These are phyloP conservation scores for Cutaneotrichosporon arboriforme DNA, from an alignment of 1,284 basidiomycete genomes.

Conservation along the genomic window DNA sequence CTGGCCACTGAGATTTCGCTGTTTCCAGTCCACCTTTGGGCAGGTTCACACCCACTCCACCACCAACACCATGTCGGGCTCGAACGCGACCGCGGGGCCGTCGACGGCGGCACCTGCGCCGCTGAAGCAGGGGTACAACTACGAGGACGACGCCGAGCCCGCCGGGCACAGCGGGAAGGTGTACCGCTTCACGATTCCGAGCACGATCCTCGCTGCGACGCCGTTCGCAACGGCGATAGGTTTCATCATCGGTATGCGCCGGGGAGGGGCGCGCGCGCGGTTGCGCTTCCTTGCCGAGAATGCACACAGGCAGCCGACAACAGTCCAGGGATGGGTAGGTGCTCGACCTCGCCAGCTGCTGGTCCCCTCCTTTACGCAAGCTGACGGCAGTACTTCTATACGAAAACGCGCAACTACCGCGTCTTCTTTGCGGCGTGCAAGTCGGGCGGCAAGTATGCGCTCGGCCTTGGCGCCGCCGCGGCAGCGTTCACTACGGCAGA, in stretches of 20 bases:
- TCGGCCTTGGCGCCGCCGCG: conserved; percentile 34
- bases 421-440: conserved; percentile 35
- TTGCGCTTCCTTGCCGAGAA: conserved; percentile 47
- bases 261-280: conserved; percentile 39
- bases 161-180: not conserved
- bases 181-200: conserved; percentile 22
- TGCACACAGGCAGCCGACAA: conserved; percentile 45
- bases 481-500: conserved; percentile 35
- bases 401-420: conserved; percentile 47
- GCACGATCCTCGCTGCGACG: conserved; percentile 36
- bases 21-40: not conserved
- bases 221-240: conserved; percentile 36
- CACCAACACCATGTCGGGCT: not conserved
- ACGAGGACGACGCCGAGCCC: not conserved
- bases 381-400: conserved; percentile 46
- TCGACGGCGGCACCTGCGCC: not conserved
- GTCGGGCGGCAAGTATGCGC: conserved; percentile 34
- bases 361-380: too few species aligned
- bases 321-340: conserved; percentile 47
- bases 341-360: too few species aligned
- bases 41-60: not conserved
- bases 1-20: not conserved
- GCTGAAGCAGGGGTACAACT: not conserved
- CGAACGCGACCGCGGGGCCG: not conserved
- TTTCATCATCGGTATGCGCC: conserved; percentile 38